These are phyloP conservation scores for Bipolaris gigantea DNA, from an alignment of 2,329 filamentous ascomycete genomes.

Conservation along the genomic window DNA sequence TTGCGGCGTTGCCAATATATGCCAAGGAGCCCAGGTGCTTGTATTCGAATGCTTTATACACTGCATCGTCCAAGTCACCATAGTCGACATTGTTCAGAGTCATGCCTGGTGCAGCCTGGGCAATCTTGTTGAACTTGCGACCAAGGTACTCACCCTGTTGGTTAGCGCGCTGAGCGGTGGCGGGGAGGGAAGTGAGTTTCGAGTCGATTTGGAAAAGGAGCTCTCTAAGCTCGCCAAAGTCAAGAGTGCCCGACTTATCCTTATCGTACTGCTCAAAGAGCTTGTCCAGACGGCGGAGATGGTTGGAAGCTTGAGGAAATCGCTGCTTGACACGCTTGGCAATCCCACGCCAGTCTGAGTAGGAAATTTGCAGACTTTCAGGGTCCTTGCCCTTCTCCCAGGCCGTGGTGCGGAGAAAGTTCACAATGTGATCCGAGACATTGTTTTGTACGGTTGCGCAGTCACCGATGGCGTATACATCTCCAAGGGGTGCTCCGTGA, in stretches of 20 bases:
- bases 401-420: constrained; percentile 83
- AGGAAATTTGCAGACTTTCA: constrained; percentile 81
- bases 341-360: constrained; percentile 83
- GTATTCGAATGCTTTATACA: constrained; percentile 95
- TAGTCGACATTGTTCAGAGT: constrained; percentile 78
- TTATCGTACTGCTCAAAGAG: constrained; percentile 92
- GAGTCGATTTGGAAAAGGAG: constrained; percentile 89
- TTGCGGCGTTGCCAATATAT: constrained; percentile 93
- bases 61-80: constrained; percentile 86
- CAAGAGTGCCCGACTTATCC: constrained; percentile 88
- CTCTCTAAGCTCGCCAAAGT: constrained; percentile 88
- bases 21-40: constrained; percentile 87
- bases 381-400: constrained; percentile 93
- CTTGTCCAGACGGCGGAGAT: constrained; percentile 85
- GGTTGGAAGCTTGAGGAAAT: constrained; percentile 86
- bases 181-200: constrained; percentile 91
- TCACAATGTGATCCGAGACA: constrained; percentile 84
- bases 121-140: constrained; percentile 90
- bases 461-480: constrained; percentile 96
- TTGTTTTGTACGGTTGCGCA: constrained; percentile 98
- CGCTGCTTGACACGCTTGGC: constrained; percentile 81
- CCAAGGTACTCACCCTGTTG: constrained; percentile 94
- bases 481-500: constrained; percentile 83
- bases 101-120: constrained; percentile 74
- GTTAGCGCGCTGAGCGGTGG: constrained; percentile 93